phyloP scores from a whole-genome alignment of 2,329 filamentous ascomycete species.

The Sporothrix dimorphospora region DNA sequence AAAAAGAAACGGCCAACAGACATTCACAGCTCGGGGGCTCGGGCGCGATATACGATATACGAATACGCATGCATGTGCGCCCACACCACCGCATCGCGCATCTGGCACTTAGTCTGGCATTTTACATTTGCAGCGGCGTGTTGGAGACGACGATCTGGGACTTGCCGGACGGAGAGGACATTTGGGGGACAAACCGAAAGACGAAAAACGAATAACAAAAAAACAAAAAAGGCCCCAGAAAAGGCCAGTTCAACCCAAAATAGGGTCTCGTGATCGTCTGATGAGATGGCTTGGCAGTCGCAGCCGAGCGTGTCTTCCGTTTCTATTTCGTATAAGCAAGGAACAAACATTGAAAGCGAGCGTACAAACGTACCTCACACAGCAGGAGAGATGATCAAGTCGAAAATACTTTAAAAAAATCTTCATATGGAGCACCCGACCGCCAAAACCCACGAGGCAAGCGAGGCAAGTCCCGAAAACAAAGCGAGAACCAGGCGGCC shows the following conservation, averaged over 20 bases:
- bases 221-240: too few relatives aligned
- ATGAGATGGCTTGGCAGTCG: background rate
- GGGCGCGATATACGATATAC: background rate
- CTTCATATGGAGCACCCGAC: background rate
- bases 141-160: constrained; percentile 5
- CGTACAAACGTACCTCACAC: too few relatives aligned
- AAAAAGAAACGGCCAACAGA: background rate
- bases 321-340: background rate
- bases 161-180: background rate
- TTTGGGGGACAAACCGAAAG: background rate
- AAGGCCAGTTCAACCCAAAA: background rate
- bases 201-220: background rate
- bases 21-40: background rate
- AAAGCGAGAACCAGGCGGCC: background rate
- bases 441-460: background rate
- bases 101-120: background rate
- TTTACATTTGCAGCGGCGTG: constrained; percentile 1
- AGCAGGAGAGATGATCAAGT: background rate
- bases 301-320: background rate
- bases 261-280: background rate
- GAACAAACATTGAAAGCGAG: background rate
- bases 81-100: background rate
- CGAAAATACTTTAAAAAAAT: background rate
- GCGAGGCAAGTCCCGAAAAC: constrained; percentile 9
- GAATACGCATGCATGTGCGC: background rate